Base-by-base conservation (phyloP, 306 rosid genomes). In the Casuarina cunninghamiana region DNA sequence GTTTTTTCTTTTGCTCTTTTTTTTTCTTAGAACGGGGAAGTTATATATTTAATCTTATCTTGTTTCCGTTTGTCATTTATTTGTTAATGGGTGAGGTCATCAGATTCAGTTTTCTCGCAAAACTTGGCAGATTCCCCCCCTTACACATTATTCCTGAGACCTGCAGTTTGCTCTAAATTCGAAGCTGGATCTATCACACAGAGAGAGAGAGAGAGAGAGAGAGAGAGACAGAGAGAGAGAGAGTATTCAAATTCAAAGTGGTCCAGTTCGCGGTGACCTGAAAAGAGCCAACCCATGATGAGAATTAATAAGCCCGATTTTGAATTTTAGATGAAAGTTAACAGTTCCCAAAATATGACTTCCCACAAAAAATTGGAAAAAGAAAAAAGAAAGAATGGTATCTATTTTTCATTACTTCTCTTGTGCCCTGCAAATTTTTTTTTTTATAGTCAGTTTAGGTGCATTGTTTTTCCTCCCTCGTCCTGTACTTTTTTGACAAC, bases 51-150 rank as follows among this genome's bases (percentile, higher is more conserved):
- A 80, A 61, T 76, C 2, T 48, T 73, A 73, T 6, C 13, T 37
- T 65, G 26, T 43, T 46, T 19, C 53, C 57, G 35, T 48, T 69
- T 51, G 49, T 10, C 6, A 61, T 45, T 60, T 67, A 32, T 80
- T 61, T 76, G 79, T 76, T 69, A 76, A 79, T 79, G 42, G 76
- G 45, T 79, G 78, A 88, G 85, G 81, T 86, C 83, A 86, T 83
- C 46, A 79, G 81, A 81, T 91, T 88, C 94, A 83, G 78, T 75
- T 88, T 85, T 88, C 86, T 85, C 74, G 83, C 86, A 84, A 87
- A 87, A 84, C 91, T 79, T 88, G 84, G 93, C 88, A 87, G 93
- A 89, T 88, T 89, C 93, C 87, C 71, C 83, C 86, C 12, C 12
- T 26, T 73, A 42, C 78, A 87, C 84, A 88, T 87, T 91, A 90